Percentiles rank a stretch among this genome's conserved stretches.
Conservation (phyloP, 2,329 filamentous ascomycete genomes). For the Talaromyces verruculosus region DNA sequence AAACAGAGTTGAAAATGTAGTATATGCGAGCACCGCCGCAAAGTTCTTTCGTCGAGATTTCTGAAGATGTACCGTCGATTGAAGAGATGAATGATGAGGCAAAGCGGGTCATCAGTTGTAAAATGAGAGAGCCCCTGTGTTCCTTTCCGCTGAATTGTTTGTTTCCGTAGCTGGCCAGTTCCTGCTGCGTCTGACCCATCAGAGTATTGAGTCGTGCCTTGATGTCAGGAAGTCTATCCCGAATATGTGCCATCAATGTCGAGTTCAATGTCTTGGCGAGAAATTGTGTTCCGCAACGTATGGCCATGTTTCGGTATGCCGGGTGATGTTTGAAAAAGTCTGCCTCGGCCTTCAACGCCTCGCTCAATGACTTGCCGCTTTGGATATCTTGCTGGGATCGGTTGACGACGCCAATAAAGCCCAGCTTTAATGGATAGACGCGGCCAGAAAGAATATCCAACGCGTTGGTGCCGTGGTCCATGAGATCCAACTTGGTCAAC, state of each 20-base stretch:
- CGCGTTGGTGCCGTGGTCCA: conserved; percentile 98
- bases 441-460: conserved; percentile 96
- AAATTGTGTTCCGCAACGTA: conserved; percentile 88
- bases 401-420: conserved; percentile 97
- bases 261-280: conserved; percentile 92
- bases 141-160: conserved; percentile 97
- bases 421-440: conserved; percentile 93
- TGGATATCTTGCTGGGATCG: conserved; percentile 98
- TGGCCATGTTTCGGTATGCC: conserved; percentile 94
- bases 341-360: conserved; percentile 82
- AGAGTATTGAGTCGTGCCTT: conserved; percentile 96
- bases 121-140: conserved; percentile 87
- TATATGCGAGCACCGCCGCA: conserved; percentile 94
- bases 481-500: conserved; percentile 92
- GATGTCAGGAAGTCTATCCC: conserved; percentile 93
- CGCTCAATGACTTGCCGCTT: conserved; percentile 88
- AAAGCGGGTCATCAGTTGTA: conserved; percentile 98
- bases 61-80: conserved; percentile 96
- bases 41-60: conserved; percentile 97
- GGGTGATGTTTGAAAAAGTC: conserved; percentile 98
- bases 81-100: conserved; percentile 97
- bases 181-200: conserved; percentile 99
- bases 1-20: conserved; percentile 99
- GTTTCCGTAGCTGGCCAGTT: conserved; percentile 95
- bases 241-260: conserved; percentile 94